Evolutionary conservation across 495 filamentous ascomycete genomes (phyloP).

Genomic region (Chaetomium tenue): DNA sequence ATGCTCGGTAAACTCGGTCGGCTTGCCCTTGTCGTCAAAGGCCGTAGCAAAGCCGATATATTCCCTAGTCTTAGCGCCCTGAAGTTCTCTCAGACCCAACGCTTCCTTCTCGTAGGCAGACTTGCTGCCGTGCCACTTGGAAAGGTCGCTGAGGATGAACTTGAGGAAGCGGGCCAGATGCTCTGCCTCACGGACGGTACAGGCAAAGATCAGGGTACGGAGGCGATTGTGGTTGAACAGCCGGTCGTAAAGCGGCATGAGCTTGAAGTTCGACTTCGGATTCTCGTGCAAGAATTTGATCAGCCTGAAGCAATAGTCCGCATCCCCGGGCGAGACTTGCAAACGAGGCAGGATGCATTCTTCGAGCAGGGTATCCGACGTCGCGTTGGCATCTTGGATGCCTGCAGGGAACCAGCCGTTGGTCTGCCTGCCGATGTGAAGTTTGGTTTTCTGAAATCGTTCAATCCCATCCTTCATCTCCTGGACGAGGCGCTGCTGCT

Average conservation of each 20-base stretch:
- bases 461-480: constrained; percentile 52
- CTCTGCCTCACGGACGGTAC: constrained; percentile 85
- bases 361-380: constrained; percentile 76
- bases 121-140: constrained; percentile 78
- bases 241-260: constrained; percentile 76
- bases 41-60: constrained; percentile 58
- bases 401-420: constrained; percentile 69
- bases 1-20: constrained; percentile 67
- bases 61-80: constrained; percentile 38
- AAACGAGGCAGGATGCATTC: constrained; percentile 87
- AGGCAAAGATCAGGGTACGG: constrained; percentile 77
- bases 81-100: constrained; percentile 44
- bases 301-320: constrained; percentile 81
- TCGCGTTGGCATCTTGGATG: constrained; percentile 59
- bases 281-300: constrained; percentile 79
- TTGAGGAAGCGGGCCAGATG: constrained; percentile 86
- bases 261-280: constrained; percentile 81
- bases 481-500: constrained; percentile 62
- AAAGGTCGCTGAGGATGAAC: constrained; percentile 72
- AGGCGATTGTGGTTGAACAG: constrained; percentile 80
- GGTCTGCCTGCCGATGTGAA: constrained; percentile 72
- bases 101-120: constrained; percentile 77
- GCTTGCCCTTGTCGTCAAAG: constrained; percentile 62
- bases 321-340: constrained; percentile 78
- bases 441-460: constrained; percentile 59